Evolutionary conservation across 176 grass and related monocot species (phyloP).

Genomic region (Oryza meyeriana): DNA sequence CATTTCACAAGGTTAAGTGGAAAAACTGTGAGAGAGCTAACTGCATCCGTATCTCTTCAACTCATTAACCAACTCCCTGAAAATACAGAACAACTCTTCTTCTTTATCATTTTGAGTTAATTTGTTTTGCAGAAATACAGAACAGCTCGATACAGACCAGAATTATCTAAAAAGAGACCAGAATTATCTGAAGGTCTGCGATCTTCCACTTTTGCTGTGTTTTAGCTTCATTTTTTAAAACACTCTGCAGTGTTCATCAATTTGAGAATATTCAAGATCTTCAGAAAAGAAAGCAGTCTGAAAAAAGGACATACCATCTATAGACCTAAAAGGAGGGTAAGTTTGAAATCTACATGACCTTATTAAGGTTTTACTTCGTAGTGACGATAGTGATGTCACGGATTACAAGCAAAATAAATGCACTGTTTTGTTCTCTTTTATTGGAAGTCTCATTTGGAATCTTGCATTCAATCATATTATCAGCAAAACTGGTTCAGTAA

Average conservation of each 20-base stretch:
- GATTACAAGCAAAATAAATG: neutral
- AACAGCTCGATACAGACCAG: slow-evolving; percentile 87
- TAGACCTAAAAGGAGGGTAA: slow-evolving; percentile 78
- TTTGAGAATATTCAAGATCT: slow-evolving; percentile 40
- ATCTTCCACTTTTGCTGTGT: slow-evolving; percentile 10
- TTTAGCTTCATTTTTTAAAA: neutral
- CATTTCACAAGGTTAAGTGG: too few species aligned
- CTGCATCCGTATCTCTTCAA: too few species aligned
- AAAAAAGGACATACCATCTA: slow-evolving; percentile 61
- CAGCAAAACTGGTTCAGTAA: slow-evolving; percentile 1
- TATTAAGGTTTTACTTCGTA: neutral
- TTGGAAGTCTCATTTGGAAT: neutral
- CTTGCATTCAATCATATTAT: slow-evolving; percentile 12
- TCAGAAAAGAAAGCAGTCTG: slow-evolving; percentile 47
- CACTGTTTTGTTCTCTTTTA: neutral
- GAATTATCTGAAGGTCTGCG: slow-evolving; percentile 77
- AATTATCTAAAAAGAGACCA: too few species aligned
- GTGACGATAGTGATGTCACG: neutral
- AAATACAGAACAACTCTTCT: too few species aligned
- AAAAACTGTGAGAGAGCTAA: too few species aligned
- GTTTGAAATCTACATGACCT: neutral
- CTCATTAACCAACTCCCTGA: too few species aligned
- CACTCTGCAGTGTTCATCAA: neutral
- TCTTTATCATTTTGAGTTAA: slow-evolving; percentile 24
- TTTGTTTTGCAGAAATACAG: slow-evolving; percentile 89